Conservation (phyloP, 495 filamentous ascomycete species). For the Hyaloscypha finlandica region DNA sequence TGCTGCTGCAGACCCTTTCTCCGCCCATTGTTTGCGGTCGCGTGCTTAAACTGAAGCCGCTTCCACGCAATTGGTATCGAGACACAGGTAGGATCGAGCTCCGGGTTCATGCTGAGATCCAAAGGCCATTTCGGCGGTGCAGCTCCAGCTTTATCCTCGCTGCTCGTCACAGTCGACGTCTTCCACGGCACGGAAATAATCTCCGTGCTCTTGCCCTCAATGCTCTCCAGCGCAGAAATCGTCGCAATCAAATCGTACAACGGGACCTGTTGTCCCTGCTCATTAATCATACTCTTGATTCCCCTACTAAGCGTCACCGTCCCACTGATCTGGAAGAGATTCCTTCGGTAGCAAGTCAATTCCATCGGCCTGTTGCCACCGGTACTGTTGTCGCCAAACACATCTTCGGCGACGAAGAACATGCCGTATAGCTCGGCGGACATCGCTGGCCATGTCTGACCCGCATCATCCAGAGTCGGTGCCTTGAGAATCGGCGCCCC, state of each 20-base stretch:
- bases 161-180: conserved; percentile 58
- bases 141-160: conserved; percentile 49
- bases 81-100: conserved; percentile 73
- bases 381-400: conserved; percentile 49
- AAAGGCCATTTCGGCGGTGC: conserved; percentile 59
- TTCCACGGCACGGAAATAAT: conserved; percentile 95
- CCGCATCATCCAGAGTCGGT: conserved; percentile 62
- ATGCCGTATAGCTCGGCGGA: conserved; percentile 88
- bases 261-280: conserved; percentile 73
- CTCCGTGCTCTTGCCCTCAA: conserved; percentile 84
- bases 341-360: conserved; percentile 88
- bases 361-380: conserved; percentile 65
- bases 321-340: conserved; percentile 87
- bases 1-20: conserved; percentile 72
- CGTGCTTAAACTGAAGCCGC: conserved; percentile 86
- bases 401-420: conserved; percentile 88
- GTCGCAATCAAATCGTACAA: conserved; percentile 75
- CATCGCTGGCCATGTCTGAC: conserved; percentile 58
- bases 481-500: conserved; percentile 68
- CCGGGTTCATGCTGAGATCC: conserved; percentile 73
- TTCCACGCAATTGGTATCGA: conserved; percentile 88
- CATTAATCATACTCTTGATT: conserved; percentile 73
- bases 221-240: conserved; percentile 86
- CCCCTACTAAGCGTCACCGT: conserved; percentile 74
- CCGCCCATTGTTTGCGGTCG: conserved; percentile 82